phyloP scores from a whole-genome alignment of 139 green algal species.

The Picochlorum sp. region DNA sequence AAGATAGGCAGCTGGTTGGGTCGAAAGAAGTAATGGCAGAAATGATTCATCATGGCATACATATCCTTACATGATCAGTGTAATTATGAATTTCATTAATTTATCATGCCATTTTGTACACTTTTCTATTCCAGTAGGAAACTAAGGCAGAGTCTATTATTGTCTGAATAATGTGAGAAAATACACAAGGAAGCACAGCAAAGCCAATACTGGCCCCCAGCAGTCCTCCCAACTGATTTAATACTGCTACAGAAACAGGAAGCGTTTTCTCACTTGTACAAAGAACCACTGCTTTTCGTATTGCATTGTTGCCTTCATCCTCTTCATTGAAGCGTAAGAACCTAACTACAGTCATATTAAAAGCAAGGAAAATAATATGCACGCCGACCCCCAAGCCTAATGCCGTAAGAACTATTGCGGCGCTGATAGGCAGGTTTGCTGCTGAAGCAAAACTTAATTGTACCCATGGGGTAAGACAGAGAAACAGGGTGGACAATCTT shows the following conservation, averaged over 20 bases:
- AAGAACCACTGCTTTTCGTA: conserved; percentile 36
- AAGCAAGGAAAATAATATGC: conserved; percentile 33
- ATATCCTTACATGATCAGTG: not conserved
- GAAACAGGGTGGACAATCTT: conserved; percentile 28
- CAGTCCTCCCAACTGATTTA: conserved; percentile 19
- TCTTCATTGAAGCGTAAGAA: conserved; percentile 1
- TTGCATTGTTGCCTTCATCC: conserved; percentile 3
- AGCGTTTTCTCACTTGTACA: conserved; percentile 45
- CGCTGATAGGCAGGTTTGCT: conserved; percentile 5
- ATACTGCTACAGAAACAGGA: conserved; percentile 48
- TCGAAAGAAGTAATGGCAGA: no score
- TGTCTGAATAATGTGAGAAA: conserved; percentile 41
- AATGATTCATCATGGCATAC: no score
- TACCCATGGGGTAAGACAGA: conserved; percentile 66
- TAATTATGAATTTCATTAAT: not conserved
- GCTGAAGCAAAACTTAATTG: conserved; percentile 42
- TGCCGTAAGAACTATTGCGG: conserved; percentile 3
- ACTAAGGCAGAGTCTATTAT: conserved; percentile 43
- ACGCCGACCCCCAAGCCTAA: conserved; percentile 23
- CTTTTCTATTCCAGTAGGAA: conserved; percentile 21
- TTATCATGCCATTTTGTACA: not conserved
- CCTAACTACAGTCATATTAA: conserved; percentile 19
- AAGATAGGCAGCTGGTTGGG: no score
- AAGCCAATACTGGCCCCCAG: conserved; percentile 20
- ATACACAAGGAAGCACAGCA: conserved; percentile 40